phyloP scores from a whole-genome alignment of 1,284 basidiomycete genomes.

The Lignosus rhinocerotis region DNA sequence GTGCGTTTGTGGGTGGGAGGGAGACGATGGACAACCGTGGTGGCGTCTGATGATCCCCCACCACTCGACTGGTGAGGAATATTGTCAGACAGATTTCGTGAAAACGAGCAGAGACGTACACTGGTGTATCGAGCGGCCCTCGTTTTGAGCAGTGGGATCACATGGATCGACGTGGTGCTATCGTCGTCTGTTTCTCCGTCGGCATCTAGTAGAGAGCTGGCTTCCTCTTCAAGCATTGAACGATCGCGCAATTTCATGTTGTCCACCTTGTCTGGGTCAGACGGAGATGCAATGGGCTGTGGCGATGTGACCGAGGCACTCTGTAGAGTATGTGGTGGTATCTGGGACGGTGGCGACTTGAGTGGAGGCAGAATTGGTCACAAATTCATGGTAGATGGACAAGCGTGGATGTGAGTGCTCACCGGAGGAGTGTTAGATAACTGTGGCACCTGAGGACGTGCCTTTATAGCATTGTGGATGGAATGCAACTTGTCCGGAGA shows the following conservation, averaged over 20 bases:
- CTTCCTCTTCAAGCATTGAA: background rate
- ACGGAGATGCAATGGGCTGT: too few relatives aligned
- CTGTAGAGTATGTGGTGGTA: background rate
- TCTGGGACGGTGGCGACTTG: background rate
- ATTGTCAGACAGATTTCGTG: background rate
- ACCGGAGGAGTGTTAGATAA: background rate
- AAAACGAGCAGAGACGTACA: background rate
- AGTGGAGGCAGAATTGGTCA: background rate
- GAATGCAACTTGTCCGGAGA: background rate
- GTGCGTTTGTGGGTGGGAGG: background rate
- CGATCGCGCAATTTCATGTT: background rate
- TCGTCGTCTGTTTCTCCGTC: slow-evolving; percentile 23
- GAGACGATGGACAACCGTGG: background rate
- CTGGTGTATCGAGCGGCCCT: background rate
- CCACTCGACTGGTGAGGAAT: background rate
- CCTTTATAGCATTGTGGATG: background rate
- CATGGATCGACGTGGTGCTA: slow-evolving; percentile 1
- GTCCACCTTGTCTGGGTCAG: background rate
- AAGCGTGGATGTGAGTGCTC: background rate
- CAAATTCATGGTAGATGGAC: background rate
- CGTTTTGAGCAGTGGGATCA: background rate
- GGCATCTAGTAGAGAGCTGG: slow-evolving; percentile 13
- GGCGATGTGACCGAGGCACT: background rate
- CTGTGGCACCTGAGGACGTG: background rate
- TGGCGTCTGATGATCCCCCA: background rate